Evolutionary conservation across 2,329 filamentous ascomycete species (phyloP).

Genomic region (Aspergillus sp.): DNA sequence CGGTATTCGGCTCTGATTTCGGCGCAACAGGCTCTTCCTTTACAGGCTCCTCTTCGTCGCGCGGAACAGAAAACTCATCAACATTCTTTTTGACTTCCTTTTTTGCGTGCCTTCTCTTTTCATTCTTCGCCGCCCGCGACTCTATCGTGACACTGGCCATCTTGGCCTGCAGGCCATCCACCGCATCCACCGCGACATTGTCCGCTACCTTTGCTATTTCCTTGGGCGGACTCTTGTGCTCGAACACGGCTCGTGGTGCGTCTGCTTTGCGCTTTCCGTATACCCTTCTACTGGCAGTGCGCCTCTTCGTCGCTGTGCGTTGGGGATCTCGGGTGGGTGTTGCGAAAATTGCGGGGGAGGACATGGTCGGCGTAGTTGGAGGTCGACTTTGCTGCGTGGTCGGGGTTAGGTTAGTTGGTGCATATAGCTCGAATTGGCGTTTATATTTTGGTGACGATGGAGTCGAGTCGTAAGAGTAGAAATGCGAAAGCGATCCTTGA

Average conservation of each 20-base stretch:
- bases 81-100: neutral
- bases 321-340: constrained; percentile 15
- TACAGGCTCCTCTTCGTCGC: neutral
- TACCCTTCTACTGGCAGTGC: constrained; percentile 21
- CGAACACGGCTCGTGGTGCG: constrained; percentile 31
- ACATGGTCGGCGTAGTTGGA: constrained; percentile 1
- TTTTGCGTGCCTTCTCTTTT: neutral
- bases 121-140: constrained; percentile 4
- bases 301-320: constrained; percentile 16
- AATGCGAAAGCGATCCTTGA: no score
- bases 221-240: constrained; percentile 22
- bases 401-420: no score
- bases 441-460: no score
- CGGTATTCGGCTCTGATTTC: neutral
- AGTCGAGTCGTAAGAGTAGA: no score
- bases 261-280: constrained; percentile 30
- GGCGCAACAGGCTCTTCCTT: neutral
- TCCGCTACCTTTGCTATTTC: constrained; percentile 2
- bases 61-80: neutral
- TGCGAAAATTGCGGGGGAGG: constrained; percentile 11
- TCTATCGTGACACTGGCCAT: constrained; percentile 22
- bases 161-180: constrained; percentile 20
- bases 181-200: constrained; percentile 4
- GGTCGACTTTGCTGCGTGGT: no score
- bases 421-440: no score